Percentiles rank a stretch among this genome's conserved stretches.
These are phyloP conservation scores for Penstemon barbatus DNA, from an alignment of 257 asterid species.

Conservation along the genomic window DNA sequence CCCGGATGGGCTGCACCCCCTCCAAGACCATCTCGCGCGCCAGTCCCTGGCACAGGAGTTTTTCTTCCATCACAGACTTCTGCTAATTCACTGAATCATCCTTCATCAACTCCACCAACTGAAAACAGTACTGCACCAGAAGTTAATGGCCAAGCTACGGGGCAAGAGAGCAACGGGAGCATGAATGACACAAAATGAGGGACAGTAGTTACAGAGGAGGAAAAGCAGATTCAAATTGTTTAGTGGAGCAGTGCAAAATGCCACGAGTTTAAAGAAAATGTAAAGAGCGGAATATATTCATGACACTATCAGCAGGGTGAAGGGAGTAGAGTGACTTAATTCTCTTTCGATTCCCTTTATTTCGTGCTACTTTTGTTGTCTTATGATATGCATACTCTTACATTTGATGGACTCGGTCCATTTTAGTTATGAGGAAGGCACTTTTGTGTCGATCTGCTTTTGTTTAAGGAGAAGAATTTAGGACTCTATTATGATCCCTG, in stretches of 20 bases:
- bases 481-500: neutral
- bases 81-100: conserved; percentile 44
- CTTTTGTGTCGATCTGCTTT: too few species aligned
- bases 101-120: conserved; percentile 22
- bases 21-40: conserved; percentile 57
- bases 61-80: conserved; percentile 75
- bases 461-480: too few species aligned
- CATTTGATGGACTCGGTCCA: neutral
- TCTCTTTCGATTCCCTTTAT: conserved; percentile 27
- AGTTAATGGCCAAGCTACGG: conserved; percentile 16
- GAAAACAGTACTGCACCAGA: conserved; percentile 32
- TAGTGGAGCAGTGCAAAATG: conserved; percentile 34
- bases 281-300: conserved; percentile 53
- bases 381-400: conserved; percentile 16
- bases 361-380: conserved; percentile 41
- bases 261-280: conserved; percentile 56
- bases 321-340: conserved; percentile 20
- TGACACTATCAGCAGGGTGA: conserved; percentile 27
- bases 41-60: conserved; percentile 87
- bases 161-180: conserved; percentile 47
- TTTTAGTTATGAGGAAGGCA: too few species aligned
- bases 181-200: conserved; percentile 28
- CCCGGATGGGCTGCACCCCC: conserved; percentile 56
- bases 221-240: conserved; percentile 26
- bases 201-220: conserved; percentile 32